These are phyloP conservation scores for Calonectria crousiana DNA, from an alignment of 2,329 filamentous ascomycete genomes.

Conservation along the genomic window DNA sequence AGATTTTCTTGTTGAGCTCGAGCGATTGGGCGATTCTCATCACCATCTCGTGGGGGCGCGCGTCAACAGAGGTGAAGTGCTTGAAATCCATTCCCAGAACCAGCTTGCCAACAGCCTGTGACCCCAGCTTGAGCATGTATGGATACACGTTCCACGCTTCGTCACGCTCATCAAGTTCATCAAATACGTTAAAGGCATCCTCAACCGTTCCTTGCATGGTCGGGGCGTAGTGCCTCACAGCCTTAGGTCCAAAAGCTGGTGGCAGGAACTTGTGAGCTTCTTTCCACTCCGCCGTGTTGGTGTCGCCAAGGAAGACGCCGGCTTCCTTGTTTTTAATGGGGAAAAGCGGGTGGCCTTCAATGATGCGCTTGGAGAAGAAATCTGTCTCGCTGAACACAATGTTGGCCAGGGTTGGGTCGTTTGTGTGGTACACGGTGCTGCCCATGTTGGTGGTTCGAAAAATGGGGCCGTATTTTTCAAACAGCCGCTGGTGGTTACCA, in stretches of 20 bases:
- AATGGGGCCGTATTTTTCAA: constrained; percentile 64
- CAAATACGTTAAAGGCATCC: constrained; percentile 62
- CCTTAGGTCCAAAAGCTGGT: constrained; percentile 69
- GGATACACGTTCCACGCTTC: constrained; percentile 63
- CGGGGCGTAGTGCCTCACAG: constrained; percentile 70
- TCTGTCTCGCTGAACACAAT: constrained; percentile 62
- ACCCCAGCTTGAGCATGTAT: constrained; percentile 63
- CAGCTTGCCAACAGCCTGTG: constrained; percentile 59
- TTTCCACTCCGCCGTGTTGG: constrained; percentile 62
- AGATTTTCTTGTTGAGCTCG: constrained; percentile 70
- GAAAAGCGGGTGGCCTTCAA: constrained; percentile 61
- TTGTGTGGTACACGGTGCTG: constrained; percentile 61
- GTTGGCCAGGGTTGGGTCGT: constrained; percentile 59
- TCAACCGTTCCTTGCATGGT: constrained; percentile 69
- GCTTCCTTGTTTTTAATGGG: constrained; percentile 57
- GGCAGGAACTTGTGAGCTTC: constrained; percentile 72
- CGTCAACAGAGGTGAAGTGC: constrained; percentile 58
- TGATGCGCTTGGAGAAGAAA: constrained; percentile 66
- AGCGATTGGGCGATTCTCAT: constrained; percentile 62
- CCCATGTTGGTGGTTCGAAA: constrained; percentile 67
- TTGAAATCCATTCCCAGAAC: constrained; percentile 59
- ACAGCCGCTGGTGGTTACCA: constrained; percentile 67
- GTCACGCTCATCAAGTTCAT: constrained; percentile 61
- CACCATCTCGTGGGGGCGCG: constrained; percentile 65
- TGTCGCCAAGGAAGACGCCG: constrained; percentile 63